Evolutionary conservation across 202 grass and related monocot species (phyloP), one percentile per base, ranked within the genome.

Genomic region (Carex arenaria): DNA sequence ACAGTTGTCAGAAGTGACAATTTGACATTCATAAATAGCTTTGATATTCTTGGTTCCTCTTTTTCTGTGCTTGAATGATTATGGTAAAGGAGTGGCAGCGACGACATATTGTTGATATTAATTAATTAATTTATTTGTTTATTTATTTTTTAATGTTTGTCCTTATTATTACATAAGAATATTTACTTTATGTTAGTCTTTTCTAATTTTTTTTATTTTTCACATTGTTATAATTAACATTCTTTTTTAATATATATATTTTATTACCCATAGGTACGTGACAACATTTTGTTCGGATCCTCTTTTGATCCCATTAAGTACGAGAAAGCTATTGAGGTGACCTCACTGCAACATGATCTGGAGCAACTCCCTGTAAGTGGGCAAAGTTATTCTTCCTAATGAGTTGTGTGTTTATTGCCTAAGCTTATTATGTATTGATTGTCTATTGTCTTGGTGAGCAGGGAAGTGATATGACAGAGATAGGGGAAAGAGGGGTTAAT

Each of bases 401-500:
- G 73, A 72, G 76, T 69, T 22, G 60, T 18, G 60, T 84, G 14
- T 77, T 74, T 53, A 36, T 77, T 45, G 65, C 68, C 54, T 31
- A 80, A 65, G 64, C n/a, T 40, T 65, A 47, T 67, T 76, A 55
- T 79, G 59, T 20, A 62, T 88, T 22, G 53, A 66, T 66, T 90
- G 68, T 76, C 80, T 82, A 59, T 38, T 78, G 26, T 78, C 23
- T 17, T 76, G 72, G 22, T 64, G 86, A 23, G 63, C 81, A 99
- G 96, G 96, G 96, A 17, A 91, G 93, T 34, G 93, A 99, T 90
- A 88, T 99, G 49, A 99, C 96, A 77, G 96, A 99, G 79, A 99
- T 99, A 88, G 96, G 96, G 43, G 96, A 99, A 93, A 96, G 96
- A 88, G 96, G 96, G 89, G 96, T 99, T 74, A 99, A 95, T 87